Conservation (phyloP, 2,329 filamentous ascomycete species). For the Botrytis tulipae region DNA sequence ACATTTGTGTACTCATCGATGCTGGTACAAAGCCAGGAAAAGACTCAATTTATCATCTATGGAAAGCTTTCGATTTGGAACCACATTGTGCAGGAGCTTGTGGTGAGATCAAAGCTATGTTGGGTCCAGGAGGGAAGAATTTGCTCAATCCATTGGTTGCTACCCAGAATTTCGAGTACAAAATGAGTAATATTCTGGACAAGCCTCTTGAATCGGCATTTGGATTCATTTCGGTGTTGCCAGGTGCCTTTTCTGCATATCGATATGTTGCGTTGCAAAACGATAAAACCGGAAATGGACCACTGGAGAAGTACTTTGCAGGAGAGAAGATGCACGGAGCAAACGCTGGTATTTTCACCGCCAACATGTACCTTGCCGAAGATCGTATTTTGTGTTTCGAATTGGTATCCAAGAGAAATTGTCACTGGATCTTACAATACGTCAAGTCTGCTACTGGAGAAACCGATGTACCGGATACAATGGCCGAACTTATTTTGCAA, state of each 20-base stretch:
- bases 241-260: conserved; percentile 92
- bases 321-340: conserved; percentile 95
- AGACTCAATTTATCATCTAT: conserved; percentile 90
- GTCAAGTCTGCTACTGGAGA: conserved; percentile 96
- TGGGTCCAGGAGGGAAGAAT: conserved; percentile 78
- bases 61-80: conserved; percentile 98
- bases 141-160: conserved; percentile 92
- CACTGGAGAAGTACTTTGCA: conserved; percentile 98
- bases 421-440: conserved; percentile 97
- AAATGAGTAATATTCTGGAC: conserved; percentile 98
- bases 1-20: conserved; percentile 94
- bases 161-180: conserved; percentile 99
- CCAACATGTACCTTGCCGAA: conserved; percentile 92
- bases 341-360: conserved; percentile 94
- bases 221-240: conserved; percentile 95
- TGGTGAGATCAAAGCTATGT: conserved; percentile 96
- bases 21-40: conserved; percentile 89
- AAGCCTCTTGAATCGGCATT: conserved; percentile 97
- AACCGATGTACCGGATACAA: conserved; percentile 91
- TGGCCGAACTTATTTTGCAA: conserved; percentile 96
- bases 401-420: conserved; percentile 88
- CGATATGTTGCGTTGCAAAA: conserved; percentile 95
- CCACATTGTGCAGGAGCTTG: conserved; percentile 96
- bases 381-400: conserved; percentile 93
- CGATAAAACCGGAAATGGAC: conserved; percentile 90